Evolutionary conservation across 2,329 filamentous ascomycete species (phyloP).

Genomic region (Talaromyces sp.): DNA sequence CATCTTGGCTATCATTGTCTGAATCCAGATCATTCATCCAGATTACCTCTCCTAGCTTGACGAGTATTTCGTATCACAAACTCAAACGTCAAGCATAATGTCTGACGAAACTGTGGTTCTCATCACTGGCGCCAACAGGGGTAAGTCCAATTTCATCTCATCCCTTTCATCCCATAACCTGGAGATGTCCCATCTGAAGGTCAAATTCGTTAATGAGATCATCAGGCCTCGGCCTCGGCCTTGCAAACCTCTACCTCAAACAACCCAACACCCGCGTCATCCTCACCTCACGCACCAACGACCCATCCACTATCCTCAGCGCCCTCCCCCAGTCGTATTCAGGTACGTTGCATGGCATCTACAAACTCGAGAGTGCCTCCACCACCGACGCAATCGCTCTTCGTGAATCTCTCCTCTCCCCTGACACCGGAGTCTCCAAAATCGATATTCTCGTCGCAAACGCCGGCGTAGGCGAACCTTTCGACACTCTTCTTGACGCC

Average conservation of each 20-base stretch:
- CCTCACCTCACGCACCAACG: constrained; percentile 15
- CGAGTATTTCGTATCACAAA: neutral
- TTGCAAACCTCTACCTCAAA: constrained; percentile 16
- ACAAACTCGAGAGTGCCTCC: constrained; percentile 20
- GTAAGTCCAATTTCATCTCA: neutral
- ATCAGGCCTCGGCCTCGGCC: constrained; percentile 17
- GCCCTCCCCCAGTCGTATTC: neutral
- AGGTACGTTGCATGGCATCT: constrained; percentile 12
- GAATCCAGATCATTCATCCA: neutral
- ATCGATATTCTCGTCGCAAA: constrained; percentile 20
- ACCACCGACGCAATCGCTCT: constrained; percentile 14
- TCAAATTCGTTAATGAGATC: neutral
- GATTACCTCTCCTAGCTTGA: neutral
- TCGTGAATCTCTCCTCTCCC: neutral
- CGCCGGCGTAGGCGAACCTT: constrained; percentile 15
- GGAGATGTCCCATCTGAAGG: neutral
- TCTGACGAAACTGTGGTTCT: constrained; percentile 18
- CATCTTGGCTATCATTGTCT: neutral
- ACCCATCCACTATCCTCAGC: neutral
- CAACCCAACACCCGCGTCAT: constrained; percentile 18
- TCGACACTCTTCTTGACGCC: constrained; percentile 5
- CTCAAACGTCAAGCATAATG: constrained; percentile 1
- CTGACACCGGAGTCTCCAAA: neutral
- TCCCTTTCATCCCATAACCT: neutral
- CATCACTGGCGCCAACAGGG: constrained; percentile 19